Conservation (phyloP, 2,329 filamentous ascomycete species). For the Xylariales sp. region DNA sequence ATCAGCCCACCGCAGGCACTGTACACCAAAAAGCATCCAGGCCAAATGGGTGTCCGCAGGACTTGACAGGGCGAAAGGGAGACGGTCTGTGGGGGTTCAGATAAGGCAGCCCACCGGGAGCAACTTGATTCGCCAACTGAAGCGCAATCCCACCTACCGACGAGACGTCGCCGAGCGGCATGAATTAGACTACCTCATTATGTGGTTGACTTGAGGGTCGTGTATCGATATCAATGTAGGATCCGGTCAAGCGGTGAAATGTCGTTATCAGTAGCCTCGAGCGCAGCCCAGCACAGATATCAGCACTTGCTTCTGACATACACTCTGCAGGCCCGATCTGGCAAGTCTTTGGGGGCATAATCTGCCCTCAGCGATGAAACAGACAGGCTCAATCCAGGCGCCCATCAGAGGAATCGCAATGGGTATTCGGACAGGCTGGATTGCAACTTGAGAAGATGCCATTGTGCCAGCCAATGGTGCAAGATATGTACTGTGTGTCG, state of each 20-base stretch:
- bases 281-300: no score
- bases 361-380: no score
- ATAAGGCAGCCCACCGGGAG: constrained; percentile 1
- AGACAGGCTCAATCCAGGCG: no score
- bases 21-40: background rate
- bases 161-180: constrained; percentile 1
- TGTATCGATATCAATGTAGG: no score
- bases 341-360: no score
- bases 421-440: no score
- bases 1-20: background rate
- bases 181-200: no score
- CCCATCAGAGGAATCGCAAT: no score
- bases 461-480: constrained; percentile 1
- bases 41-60: background rate
- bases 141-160: constrained; percentile 2
- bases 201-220: no score
- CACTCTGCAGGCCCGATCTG: no score
- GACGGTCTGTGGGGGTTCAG: constrained; percentile 6
- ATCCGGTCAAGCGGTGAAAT: background rate
- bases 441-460: background rate
- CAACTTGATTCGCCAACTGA: constrained; percentile 1
- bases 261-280: background rate
- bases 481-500: background rate
- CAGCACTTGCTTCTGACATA: no score
- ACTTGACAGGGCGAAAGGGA: background rate